Evolutionary conservation across 2,329 filamentous ascomycete genomes (phyloP).

Genomic region (Huntiella moniliformis): DNA sequence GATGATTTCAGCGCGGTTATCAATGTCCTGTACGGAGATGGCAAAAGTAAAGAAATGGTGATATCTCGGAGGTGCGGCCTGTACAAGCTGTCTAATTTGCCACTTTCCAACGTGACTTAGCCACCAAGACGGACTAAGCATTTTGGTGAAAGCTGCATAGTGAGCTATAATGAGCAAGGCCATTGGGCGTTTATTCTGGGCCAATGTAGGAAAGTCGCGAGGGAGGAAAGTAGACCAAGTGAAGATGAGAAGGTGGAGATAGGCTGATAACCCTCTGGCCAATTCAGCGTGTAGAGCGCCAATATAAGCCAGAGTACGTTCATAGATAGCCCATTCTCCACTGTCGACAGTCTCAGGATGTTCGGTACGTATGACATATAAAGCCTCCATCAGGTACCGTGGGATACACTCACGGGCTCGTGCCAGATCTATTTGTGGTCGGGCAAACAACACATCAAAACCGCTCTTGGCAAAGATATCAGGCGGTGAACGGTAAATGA

Average conservation of each 20-base stretch:
- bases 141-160: conserved; percentile 31
- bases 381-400: conserved; percentile 29
- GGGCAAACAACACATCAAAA: conserved; percentile 28
- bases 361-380: conserved; percentile 24
- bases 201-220: neutral
- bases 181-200: conserved; percentile 20
- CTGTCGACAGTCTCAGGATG: neutral
- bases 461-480: conserved; percentile 22
- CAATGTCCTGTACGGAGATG: neutral
- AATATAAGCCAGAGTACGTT: conserved; percentile 29
- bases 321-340: neutral
- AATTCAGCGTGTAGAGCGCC: conserved; percentile 31
- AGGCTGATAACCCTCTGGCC: conserved; percentile 22
- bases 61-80: neutral
- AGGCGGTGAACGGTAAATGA: conserved; percentile 24
- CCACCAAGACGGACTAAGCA: conserved; percentile 30
- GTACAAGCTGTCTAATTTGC: conserved; percentile 25
- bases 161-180: conserved; percentile 34
- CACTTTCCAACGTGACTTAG: conserved; percentile 26
- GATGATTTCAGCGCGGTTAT: conserved; percentile 9
- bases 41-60: neutral
- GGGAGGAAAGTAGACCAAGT: conserved; percentile 35
- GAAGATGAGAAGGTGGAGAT: conserved; percentile 30
- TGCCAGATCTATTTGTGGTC: conserved; percentile 29
- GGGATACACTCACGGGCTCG: conserved; percentile 25